Evolutionary conservation across 768 basidiomycete species (phyloP).

Genomic region (Sistotremastrum suecicum): DNA sequence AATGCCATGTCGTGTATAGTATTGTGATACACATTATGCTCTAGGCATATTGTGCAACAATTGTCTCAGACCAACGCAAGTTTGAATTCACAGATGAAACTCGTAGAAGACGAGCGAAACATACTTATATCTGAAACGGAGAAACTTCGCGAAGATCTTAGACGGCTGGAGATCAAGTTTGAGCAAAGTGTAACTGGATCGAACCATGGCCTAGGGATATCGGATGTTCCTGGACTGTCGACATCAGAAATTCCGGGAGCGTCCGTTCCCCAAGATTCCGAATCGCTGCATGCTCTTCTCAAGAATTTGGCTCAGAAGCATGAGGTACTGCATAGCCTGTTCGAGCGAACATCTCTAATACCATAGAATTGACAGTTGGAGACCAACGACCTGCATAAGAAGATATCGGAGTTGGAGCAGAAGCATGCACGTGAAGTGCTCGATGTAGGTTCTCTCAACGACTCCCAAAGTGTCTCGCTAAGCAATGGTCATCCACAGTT

Average conservation of each 20-base stretch:
- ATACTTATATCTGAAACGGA: conserved; percentile 50
- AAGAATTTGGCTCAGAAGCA: conserved; percentile 15
- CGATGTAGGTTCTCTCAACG: conserved; percentile 22
- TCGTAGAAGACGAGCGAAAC: conserved; percentile 68
- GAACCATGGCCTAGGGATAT: not conserved
- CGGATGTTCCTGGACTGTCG: too few relatives aligned
- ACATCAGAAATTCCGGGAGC: too few relatives aligned
- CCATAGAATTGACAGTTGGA: conserved; percentile 2
- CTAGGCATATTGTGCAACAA: conserved; percentile 76
- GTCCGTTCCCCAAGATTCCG: too few relatives aligned
- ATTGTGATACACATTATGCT: conserved; percentile 3
- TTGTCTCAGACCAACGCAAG: conserved; percentile 68
- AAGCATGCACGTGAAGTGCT: conserved; percentile 1
- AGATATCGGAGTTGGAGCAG: conserved; percentile 12
- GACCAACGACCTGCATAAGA: conserved; percentile 6
- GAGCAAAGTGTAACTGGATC: too few relatives aligned
- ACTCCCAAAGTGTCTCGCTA: conserved; percentile 45
- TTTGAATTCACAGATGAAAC: conserved; percentile 45
- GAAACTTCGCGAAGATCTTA: conserved; percentile 50
- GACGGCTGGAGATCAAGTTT: too few relatives aligned
- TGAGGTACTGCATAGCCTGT: conserved; percentile 25
- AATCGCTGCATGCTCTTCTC: too few relatives aligned
- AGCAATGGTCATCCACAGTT: conserved; percentile 32
- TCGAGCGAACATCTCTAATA: too few relatives aligned
- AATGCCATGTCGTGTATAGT: not conserved